Evolutionary conservation across 768 basidiomycete species (phyloP).

Genomic region (Neoboletus magnificus): DNA sequence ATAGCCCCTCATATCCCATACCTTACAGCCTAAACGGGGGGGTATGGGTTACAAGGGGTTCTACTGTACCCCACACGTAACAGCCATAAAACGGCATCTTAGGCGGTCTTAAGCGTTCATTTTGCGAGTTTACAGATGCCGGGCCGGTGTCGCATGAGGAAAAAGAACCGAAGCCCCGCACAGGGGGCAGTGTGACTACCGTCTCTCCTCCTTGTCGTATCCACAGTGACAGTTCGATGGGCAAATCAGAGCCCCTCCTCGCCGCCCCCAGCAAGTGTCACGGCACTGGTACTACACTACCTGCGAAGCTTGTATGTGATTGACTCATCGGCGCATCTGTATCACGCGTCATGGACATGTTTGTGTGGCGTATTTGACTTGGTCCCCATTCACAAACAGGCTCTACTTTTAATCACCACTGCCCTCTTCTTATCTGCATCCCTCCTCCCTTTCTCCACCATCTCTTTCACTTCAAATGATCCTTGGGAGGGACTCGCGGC

Average conservation of each 20-base stretch:
- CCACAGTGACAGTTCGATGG: conserved; percentile 2
- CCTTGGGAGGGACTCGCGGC: conserved; percentile 28
- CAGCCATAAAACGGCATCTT: too few relatives aligned
- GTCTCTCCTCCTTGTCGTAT: not conserved
- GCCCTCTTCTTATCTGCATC: conserved; percentile 2
- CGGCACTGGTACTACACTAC: not conserved
- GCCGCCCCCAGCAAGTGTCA: not conserved
- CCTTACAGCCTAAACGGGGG: too few relatives aligned
- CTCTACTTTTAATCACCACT: conserved; percentile 6
- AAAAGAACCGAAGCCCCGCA: not conserved
- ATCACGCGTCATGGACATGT: not conserved
- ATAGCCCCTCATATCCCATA: too few relatives aligned
- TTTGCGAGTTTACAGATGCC: too few relatives aligned
- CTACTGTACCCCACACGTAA: too few relatives aligned
- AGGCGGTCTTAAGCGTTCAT: too few relatives aligned
- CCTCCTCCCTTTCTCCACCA: not conserved
- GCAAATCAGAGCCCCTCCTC: not conserved
- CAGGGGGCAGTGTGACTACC: not conserved
- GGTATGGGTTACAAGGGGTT: too few relatives aligned
- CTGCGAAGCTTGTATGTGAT: conserved; percentile 14
- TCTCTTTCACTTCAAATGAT: not conserved
- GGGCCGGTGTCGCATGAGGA: not conserved
- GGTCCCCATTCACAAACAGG: conserved; percentile 7
- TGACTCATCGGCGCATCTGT: not conserved
- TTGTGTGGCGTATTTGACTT: not conserved